These are phyloP conservation scores for Nitzschia sp. DNA, from an alignment of 108 stramenopile species.

Conservation along the genomic window DNA sequence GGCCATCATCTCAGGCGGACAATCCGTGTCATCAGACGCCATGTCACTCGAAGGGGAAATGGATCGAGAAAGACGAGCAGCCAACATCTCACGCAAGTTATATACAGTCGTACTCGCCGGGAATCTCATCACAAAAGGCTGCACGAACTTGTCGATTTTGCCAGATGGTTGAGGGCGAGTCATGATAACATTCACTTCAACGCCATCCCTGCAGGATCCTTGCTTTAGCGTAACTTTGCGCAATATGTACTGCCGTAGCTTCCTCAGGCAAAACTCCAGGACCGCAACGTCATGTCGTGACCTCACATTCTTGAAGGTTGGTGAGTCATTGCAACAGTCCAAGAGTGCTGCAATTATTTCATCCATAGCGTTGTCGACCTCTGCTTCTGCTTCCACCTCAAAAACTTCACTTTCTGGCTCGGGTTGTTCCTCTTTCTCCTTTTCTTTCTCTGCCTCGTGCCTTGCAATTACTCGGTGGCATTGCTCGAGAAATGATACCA, in stretches of 20 bases:
- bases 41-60: background rate
- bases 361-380: background rate
- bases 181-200: slow-evolving; percentile 52
- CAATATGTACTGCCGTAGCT: slow-evolving; percentile 34
- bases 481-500: slow-evolving; percentile 52
- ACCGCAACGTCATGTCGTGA: slow-evolving; percentile 56
- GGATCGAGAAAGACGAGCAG: slow-evolving; percentile 35
- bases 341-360: slow-evolving; percentile 32
- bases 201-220: slow-evolving; percentile 50
- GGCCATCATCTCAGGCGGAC: slow-evolving; percentile 44
- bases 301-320: slow-evolving; percentile 49
- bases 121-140: slow-evolving; percentile 59
- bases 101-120: slow-evolving; percentile 59
- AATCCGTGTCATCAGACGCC: slow-evolving; percentile 9
- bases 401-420: background rate
- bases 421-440: background rate
- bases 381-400: background rate
- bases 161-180: slow-evolving; percentile 23
- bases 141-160: slow-evolving; percentile 11
- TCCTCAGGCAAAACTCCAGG: slow-evolving; percentile 58
- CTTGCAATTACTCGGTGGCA: slow-evolving; percentile 53
- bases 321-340: slow-evolving; percentile 42
- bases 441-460: slow-evolving; percentile 15
- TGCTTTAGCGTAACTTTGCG: slow-evolving; percentile 21
- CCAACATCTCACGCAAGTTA: slow-evolving; percentile 54